Evolutionary conservation across 306 rosid genomes (phyloP).

Genomic region (Prunus dulcis): DNA sequence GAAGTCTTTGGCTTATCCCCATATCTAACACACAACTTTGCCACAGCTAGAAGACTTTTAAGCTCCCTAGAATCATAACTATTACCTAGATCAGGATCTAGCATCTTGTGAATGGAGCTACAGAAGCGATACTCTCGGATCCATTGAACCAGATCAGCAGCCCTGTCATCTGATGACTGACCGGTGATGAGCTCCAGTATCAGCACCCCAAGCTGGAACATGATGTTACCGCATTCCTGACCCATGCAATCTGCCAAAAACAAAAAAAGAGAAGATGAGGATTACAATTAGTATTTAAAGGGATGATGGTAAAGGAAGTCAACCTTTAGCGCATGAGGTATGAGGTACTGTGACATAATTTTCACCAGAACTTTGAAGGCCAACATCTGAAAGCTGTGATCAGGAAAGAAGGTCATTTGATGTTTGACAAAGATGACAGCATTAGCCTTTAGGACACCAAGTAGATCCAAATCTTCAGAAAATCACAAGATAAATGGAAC

Average conservation of each 20-base stretch:
- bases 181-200: conserved; percentile 86
- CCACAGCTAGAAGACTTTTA: conserved; percentile 73
- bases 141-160: conserved; percentile 71
- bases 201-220: conserved; percentile 82
- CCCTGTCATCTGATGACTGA: conserved; percentile 73
- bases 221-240: conserved; percentile 51
- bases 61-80: conserved; percentile 61
- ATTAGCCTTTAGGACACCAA: not conserved
- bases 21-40: conserved; percentile 76
- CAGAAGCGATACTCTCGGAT: conserved; percentile 65
- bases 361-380: conserved; percentile 46
- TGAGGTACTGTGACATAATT: conserved; percentile 29
- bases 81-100: conserved; percentile 90
- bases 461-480: not conserved
- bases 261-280: too few relatives aligned
- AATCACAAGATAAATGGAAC: not conserved
- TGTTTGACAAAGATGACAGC: not conserved
- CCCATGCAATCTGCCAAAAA: conserved; percentile 48
- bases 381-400: conserved; percentile 72
- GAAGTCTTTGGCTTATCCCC: conserved; percentile 62
- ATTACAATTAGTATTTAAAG: not conserved
- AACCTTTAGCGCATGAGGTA: conserved; percentile 57
- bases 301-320: conserved; percentile 10
- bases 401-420: conserved; percentile 12
- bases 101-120: conserved; percentile 74